A percentile compares a stretch with the other conserved stretches of the same genome.
These are phyloP conservation scores for Puccinellia tenuiflora DNA, from an alignment of 176 grass and related monocot species.

Conservation along the genomic window DNA sequence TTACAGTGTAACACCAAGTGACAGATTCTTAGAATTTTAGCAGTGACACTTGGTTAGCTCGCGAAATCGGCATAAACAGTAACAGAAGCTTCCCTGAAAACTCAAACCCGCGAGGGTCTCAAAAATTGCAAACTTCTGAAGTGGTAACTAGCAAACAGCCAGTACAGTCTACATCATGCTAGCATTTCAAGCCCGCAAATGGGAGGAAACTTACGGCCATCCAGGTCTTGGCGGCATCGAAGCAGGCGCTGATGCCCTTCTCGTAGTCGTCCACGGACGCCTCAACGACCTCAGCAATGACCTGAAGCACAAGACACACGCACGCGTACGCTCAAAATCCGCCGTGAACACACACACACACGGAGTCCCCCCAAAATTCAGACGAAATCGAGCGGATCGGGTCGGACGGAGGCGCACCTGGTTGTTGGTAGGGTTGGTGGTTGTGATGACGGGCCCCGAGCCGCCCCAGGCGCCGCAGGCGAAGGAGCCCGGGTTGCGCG, in stretches of 20 bases:
- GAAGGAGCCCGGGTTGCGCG: conserved; percentile 73
- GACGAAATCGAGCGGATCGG: conserved; percentile 7
- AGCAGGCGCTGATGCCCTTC: conserved; percentile 71
- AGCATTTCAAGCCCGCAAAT: neutral
- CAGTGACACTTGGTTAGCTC: neutral
- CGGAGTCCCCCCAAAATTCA: neutral
- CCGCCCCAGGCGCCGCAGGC: conserved; percentile 65
- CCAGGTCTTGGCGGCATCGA: conserved; percentile 80
- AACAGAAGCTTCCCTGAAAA: neutral
- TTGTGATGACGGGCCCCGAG: conserved; percentile 43
- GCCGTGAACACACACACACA: neutral
- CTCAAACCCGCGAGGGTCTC: neutral
- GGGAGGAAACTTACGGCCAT: conserved; percentile 44
- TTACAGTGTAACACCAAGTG: neutral
- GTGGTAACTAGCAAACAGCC: neutral
- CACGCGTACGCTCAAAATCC: conserved; percentile 10
- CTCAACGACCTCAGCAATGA: conserved; percentile 87
- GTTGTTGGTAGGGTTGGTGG: conserved; percentile 72
- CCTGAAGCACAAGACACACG: conserved; percentile 24
- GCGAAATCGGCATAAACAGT: neutral
- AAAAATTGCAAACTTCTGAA: neutral
- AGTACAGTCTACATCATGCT: neutral
- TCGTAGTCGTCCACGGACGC: conserved; percentile 80
- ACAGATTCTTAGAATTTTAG: neutral
- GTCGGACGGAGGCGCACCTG: conserved; percentile 33